A percentile compares a stretch with the other conserved stretches of the same genome.
Conservation (phyloP, 2,329 filamentous ascomycete genomes). For the Lojkania enalia region DNA sequence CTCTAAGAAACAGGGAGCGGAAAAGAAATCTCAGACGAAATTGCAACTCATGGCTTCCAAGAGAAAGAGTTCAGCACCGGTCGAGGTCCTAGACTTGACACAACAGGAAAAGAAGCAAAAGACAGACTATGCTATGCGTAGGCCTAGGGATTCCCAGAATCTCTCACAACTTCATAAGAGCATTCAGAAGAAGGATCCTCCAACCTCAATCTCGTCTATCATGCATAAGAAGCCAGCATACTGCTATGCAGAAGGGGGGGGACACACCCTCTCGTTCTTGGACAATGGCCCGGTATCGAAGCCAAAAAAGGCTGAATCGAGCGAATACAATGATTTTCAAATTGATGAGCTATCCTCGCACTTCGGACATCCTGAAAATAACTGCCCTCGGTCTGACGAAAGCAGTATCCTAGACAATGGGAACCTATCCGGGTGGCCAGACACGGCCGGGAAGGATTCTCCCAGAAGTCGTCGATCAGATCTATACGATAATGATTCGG, state of each 20-base stretch:
- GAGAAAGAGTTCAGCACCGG: slow-evolving; percentile 21
- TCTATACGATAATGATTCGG: slow-evolving; percentile 35
- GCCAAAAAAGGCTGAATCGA: slow-evolving; percentile 16
- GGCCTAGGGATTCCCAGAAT: slow-evolving; percentile 23
- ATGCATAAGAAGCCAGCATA: slow-evolving; percentile 35
- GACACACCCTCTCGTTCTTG: slow-evolving; percentile 30
- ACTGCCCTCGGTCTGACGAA: background rate
- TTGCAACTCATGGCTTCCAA: slow-evolving; percentile 32
- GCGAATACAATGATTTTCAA: slow-evolving; percentile 34
- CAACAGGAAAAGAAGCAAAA: slow-evolving; percentile 35
- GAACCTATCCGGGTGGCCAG: background rate
- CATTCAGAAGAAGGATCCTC: slow-evolving; percentile 24
- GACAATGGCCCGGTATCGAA: background rate
- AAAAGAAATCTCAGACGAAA: slow-evolving; percentile 31
- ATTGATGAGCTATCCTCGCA: slow-evolving; percentile 19
- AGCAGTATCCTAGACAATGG: background rate
- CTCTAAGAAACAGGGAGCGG: too few species aligned
- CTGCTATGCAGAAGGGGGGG: slow-evolving; percentile 27
- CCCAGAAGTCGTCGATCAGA: slow-evolving; percentile 17
- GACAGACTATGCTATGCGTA: slow-evolving; percentile 15
- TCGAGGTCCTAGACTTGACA: slow-evolving; percentile 41
- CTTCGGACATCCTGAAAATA: slow-evolving; percentile 2
- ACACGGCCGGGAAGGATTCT: background rate
- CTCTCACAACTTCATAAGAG: slow-evolving; percentile 32
- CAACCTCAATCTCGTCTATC: slow-evolving; percentile 25